Base-by-base conservation (phyloP, 148 eudicot species). In the Limonium bicolor region DNA sequence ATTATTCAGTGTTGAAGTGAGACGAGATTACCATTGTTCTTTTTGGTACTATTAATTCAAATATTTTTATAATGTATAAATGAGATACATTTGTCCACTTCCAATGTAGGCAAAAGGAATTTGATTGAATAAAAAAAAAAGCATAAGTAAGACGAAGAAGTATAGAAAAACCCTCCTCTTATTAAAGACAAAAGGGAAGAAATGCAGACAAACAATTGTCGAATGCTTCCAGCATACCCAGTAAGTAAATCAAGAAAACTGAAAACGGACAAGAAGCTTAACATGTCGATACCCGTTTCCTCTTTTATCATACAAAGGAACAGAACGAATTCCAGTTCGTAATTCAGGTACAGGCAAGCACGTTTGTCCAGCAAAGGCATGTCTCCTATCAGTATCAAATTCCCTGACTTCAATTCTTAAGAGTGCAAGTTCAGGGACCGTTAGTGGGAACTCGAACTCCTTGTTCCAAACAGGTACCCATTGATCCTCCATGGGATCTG, bases 381-480 rank as follows among this genome's bases (percentile, higher is more conserved):
- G 57, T 40, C 51, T 60, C 13, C 68, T 58, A 4, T 60, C 49
- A 8, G 47, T 54, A 51, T 71, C 66, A 57, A 37, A 62, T 33
- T 71, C 78, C 10, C 53, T 37, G 27, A 74, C 86, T 55, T 71
- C 70, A 26, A 78, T 48, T 14, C 78, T 63, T 23, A 78, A 52
- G 3, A 78, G 41, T 6, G 86, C 86, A 30, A 78, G 41, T 26
- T 78, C 82, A 32, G 82, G 82, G 41, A 55, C 76, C 7, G 61
- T 63, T 14, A 78, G 50, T 1, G 61, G 68, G 61, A 78, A 74
- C 36, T 62, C 69, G 19, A 78, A 78, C 50, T 68, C 76, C 33
- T 71, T 36, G 30, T 78, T 66, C 86, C 86, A 78, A 34, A 25
- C 43, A 0, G 86, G 86, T 7, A 44, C 32, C 94, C 94, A 83